phyloP scores from a whole-genome alignment of 2,329 filamentous ascomycete species.

The Teratosphaeria epicoccoides region DNA sequence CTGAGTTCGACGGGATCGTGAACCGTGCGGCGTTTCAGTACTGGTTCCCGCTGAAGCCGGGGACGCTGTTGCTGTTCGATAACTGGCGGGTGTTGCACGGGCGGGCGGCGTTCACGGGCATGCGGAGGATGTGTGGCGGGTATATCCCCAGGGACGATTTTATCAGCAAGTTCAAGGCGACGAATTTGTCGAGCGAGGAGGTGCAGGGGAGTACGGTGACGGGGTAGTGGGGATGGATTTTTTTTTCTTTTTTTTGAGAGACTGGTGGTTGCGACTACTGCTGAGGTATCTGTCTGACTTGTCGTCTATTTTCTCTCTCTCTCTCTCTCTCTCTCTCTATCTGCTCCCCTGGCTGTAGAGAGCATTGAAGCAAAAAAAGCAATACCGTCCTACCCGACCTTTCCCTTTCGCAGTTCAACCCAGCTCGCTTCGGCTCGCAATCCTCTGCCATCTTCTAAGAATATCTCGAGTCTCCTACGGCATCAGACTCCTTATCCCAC shows the following conservation, averaged over 20 bases:
- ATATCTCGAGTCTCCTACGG: neutral
- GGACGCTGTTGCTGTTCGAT: conserved; percentile 74
- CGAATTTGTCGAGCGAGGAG: conserved; percentile 43
- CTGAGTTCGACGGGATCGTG: conserved; percentile 60
- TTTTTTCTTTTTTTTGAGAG: too few species aligned
- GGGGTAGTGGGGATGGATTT: too few species aligned
- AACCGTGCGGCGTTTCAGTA: conserved; percentile 56
- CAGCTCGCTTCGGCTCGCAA: too few species aligned
- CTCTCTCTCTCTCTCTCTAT: too few species aligned
- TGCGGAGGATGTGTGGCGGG: conserved; percentile 77
- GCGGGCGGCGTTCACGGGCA: conserved; percentile 68
- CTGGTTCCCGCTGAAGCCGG: conserved; percentile 72
- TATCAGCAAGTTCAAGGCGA: conserved; percentile 62
- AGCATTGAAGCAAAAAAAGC: too few species aligned
- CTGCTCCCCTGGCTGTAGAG: too few species aligned
- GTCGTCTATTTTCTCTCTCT: too few species aligned
- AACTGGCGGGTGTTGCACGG: conserved; percentile 95
- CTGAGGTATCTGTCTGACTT: too few species aligned
- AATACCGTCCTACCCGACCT: too few species aligned
- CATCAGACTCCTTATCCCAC: too few species aligned
- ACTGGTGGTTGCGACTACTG: too few species aligned
- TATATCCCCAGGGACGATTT: conserved; percentile 81
- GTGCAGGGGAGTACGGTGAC: conserved; percentile 23
- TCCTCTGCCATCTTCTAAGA: neutral
- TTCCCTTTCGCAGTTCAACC: too few species aligned